A percentile compares a stretch with the other conserved stretches of the same genome.
Conservation (phyloP, 345 rosid species). For the Ricinus communis region DNA sequence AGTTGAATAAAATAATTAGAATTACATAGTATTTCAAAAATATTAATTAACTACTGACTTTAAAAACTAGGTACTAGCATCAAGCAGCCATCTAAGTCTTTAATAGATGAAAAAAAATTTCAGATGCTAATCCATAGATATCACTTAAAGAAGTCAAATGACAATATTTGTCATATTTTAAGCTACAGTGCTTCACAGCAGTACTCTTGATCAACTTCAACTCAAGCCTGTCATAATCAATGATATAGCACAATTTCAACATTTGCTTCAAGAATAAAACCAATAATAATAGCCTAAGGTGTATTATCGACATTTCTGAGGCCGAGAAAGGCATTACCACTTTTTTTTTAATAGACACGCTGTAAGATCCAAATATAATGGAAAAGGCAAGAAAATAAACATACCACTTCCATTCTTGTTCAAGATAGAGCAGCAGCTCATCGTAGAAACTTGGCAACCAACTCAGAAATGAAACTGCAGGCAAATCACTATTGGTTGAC, state of each 20-base stretch:
- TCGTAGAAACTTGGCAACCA: constrained; percentile 97
- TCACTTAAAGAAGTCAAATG: neutral
- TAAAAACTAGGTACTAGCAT: neutral
- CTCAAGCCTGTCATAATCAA: neutral
- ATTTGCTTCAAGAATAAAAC: constrained; percentile 10
- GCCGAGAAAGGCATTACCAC: constrained; percentile 2
- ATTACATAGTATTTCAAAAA: neutral
- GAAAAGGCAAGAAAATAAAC: constrained; percentile 9
- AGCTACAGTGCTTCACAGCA: neutral
- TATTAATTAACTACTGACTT: neutral
- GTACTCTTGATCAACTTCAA: neutral
- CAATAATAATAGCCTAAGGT: neutral
- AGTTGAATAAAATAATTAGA: neutral
- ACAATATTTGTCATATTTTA: neutral
- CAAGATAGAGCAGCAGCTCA: constrained; percentile 88
- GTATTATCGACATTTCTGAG: constrained; percentile 9
- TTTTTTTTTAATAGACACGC: neutral
- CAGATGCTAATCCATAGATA: neutral
- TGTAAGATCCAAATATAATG: neutral
- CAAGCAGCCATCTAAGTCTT: neutral
- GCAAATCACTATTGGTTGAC: constrained; percentile 45
- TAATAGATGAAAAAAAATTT: neutral
- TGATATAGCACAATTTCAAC: neutral
- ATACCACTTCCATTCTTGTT: constrained; percentile 99
- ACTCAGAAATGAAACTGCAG: constrained; percentile 57